Base-by-base conservation (phyloP, 1,284 basidiomycete genomes). In the Ganoderma lingzhi region DNA sequence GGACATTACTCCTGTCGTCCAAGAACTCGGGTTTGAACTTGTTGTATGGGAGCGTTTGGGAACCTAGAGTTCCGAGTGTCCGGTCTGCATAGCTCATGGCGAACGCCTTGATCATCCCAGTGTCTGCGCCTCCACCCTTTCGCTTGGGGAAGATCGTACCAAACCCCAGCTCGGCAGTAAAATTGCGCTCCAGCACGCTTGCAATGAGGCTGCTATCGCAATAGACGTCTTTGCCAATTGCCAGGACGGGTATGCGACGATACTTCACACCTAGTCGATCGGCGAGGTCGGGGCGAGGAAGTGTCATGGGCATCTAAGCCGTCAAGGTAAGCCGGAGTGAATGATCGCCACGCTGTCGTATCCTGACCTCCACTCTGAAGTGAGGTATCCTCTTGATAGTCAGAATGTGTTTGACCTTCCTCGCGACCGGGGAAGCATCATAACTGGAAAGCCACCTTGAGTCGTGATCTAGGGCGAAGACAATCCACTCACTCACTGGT, bases 251-350 rank as follows among this genome's bases (percentile, higher is more conserved):
- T 41, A 88, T 86, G 35, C 85, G 83, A 23, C 87, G 85, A 75
- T 88, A 88, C 53, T 77, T 77, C 8, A 88, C 78, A n/a, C 86
- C 87, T 8, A 84, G 76, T 32, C 84, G 83, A 56, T 73, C 72
- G 56, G 84, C 82, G 64, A 89, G 82, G 75, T 87, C 87, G 15
- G 87, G 84, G 30, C 87, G 86, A 62, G 88, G 87, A n/a, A 87
- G 81, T 14, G 80, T 78, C 65, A 78, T 76, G 2, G 85, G 79
- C 15, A 88, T 85, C 87, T 89, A 53, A 28, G 23, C 23, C 19
- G 12, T 30, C 10, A 32, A 55, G 9, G 32, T 59, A 32, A 59
- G 35, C 6, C 44, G 23, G n/a, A 28, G 17, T 15, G 3, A 9
- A n/a, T 44, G n/a, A 41, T 41, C 23, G 3, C 23, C 12, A 28